phyloP scores from a whole-genome alignment of 768 basidiomycete genomes.

The Amanita jacksonii region DNA sequence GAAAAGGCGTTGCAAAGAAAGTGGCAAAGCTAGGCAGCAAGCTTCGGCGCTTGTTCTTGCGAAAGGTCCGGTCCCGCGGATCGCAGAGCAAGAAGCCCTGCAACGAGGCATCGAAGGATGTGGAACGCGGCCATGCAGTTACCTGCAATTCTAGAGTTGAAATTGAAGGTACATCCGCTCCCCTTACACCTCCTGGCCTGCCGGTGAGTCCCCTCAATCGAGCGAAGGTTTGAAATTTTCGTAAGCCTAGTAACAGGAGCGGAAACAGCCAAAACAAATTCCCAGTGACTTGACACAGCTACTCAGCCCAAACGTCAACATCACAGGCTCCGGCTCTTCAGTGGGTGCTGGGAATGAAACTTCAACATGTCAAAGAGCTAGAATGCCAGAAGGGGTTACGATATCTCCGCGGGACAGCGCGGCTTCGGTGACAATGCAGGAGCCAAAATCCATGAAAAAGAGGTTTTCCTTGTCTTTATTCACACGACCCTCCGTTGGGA shows the following conservation, averaged over 20 bases:
- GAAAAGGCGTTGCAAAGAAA: constrained; percentile 12
- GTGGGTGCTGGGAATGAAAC: background rate
- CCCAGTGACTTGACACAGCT: background rate
- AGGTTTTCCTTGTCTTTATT: constrained; percentile 7
- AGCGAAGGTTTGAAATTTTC: background rate
- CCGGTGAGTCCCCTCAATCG: constrained; percentile 11
- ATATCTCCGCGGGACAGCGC: background rate
- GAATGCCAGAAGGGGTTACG: background rate
- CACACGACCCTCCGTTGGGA: background rate
- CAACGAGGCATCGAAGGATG: background rate
- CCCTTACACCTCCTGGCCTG: constrained; percentile 19
- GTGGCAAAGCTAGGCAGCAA: constrained; percentile 20
- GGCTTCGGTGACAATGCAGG: background rate
- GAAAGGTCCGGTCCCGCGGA: constrained; percentile 7
- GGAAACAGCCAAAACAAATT: background rate
- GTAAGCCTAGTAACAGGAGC: background rate
- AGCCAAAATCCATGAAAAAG: constrained; percentile 1
- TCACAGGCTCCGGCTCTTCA: background rate
- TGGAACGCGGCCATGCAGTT: background rate
- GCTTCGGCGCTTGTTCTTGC: constrained; percentile 18
- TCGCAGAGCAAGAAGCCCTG: background rate
- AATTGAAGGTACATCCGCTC: constrained; percentile 6
- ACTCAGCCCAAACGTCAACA: background rate
- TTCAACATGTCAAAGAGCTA: too few relatives aligned
- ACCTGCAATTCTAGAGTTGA: background rate